These are phyloP conservation scores for Citrus sp. DNA, from an alignment of 345 rosid species.

Conservation along the genomic window DNA sequence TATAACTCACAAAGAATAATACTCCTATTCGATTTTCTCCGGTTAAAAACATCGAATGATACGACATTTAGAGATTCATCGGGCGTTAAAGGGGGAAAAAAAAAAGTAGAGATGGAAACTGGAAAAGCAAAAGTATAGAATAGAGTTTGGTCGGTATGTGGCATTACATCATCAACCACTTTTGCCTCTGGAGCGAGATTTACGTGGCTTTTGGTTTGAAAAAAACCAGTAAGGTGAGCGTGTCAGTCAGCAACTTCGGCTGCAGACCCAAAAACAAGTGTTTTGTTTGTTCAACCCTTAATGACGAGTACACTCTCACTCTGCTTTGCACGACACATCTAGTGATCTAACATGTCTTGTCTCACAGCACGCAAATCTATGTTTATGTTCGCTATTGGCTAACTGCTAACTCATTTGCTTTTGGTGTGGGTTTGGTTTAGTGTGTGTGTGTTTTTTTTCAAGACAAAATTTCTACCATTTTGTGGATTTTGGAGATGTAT, in stretches of 20 bases:
- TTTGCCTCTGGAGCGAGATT: background rate
- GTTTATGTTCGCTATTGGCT: background rate
- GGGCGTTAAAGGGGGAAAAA: too few relatives aligned
- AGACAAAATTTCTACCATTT: too few relatives aligned
- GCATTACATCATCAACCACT: background rate
- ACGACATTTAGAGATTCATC: too few relatives aligned
- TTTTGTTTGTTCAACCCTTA: background rate
- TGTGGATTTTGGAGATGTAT: too few relatives aligned
- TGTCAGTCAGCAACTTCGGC: constrained; percentile 18
- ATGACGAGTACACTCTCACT: background rate
- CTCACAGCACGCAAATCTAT: background rate
- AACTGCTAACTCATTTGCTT: background rate
- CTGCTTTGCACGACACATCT: background rate
- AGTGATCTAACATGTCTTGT: too few relatives aligned
- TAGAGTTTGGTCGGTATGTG: constrained; percentile 18
- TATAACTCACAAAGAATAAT: background rate
- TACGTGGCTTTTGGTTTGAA: background rate
- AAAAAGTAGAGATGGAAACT: too few relatives aligned
- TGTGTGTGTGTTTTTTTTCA: too few relatives aligned
- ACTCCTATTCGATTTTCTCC: too few relatives aligned
- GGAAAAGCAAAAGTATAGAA: background rate
- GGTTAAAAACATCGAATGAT: too few relatives aligned
- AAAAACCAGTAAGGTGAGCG: background rate
- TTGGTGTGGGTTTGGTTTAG: too few relatives aligned
- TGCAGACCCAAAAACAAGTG: constrained; percentile 6